Base-by-base conservation (phyloP, 345 rosid species). In the Pistacia integerrima region DNA sequence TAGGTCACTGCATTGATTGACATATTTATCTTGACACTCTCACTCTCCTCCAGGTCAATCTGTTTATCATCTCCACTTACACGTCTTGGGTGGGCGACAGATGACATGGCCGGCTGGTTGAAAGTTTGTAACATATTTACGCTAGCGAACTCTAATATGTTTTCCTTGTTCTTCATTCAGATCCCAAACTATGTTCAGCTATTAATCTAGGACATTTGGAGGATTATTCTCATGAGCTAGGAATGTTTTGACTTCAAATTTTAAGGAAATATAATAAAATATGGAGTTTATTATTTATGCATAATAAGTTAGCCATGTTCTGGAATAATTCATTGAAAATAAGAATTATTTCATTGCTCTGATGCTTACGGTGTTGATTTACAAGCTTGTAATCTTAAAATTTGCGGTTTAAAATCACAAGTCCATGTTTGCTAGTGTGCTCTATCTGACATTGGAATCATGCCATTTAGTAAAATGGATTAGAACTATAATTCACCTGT, bases 51-150 rank as follows among this genome's bases (percentile, higher is more conserved):
- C 87, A 92, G 99, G 97, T 78, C 97, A 96, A 91, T 93, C 99
- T 72, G 97, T 93, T 76, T 90, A 90, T 84, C 97, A 93, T 85
- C 93, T 96, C 59, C 99, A 93, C 81, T 81, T 96, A 80, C 99
- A 93, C 51, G 90, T 92, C 69, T 82, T 93, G 22, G 99, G 97
- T 1, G 97, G 98, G 55, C 82, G 98, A 70, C 92, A 91, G 83
- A 78, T 94, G 95, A 91, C 90, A 77, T 94, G 97, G 98, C 97
- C 98, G 16, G 94, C 98, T 11, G 97, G 97, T 86, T 94, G 82
- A 84, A 73, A 72, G 63, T 46, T 55, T 48, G 56, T 67, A 64
- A 33, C 55, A 13, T 20, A 48, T 20, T 13, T 6, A 60, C 18
- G 8, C 48, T 3, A 10, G 33, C 2, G 5, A 14, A 52, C 66